Base-by-base conservation (phyloP, 441 rosid genomes). In the Aleurites moluccanus region DNA sequence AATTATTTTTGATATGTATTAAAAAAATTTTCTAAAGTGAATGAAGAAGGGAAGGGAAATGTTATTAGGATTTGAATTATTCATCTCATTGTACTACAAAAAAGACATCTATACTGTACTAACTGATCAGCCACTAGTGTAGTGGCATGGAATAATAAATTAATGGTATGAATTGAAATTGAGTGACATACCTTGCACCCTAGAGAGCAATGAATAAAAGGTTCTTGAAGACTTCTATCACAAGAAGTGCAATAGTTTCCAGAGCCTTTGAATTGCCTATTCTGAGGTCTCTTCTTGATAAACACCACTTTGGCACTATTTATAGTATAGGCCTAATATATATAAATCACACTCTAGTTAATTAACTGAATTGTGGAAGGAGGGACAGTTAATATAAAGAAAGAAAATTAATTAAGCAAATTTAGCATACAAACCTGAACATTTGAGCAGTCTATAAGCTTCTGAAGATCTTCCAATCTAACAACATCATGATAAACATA, bases 401-500 rank as follows among this genome's bases (percentile, higher is more conserved):
- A 1, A 67, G 15, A 3, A 21, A 15, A 6, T 5, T 6, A 38
- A 25, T 15, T 21, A 6, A 16, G 18, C 33, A 15, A 30, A 13
- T n/a, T 33, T 15, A 33, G 56, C 2, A 23, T 4, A 55, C 53
- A 7, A 1, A 91, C 99, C 92, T 96, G 99, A 85, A 96, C 97
- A 63, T 84, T 89, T 25, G 99, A 84, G 89, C 99, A 93, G 80
- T 96, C 98, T 9, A 96, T 85, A 66, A 96, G 97, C 80, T 87
- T 96, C 72, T 90, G 85, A 44, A 96, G 93, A 83, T 96, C 99
- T 77, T 93, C 98, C 72, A 96, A 79, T 76, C 98, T 78, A 67
- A 96, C 98, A 72, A 96, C 99, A 7, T 96, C 99, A 44, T 93
- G 98, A 76, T 96, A 96, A 23, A 96, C 99, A 59, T 96, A 96